Evolutionary conservation across 306 rosid genomes (phyloP), one percentile per base, ranked within the genome.

Genomic region (Adenanthera pavonina): DNA sequence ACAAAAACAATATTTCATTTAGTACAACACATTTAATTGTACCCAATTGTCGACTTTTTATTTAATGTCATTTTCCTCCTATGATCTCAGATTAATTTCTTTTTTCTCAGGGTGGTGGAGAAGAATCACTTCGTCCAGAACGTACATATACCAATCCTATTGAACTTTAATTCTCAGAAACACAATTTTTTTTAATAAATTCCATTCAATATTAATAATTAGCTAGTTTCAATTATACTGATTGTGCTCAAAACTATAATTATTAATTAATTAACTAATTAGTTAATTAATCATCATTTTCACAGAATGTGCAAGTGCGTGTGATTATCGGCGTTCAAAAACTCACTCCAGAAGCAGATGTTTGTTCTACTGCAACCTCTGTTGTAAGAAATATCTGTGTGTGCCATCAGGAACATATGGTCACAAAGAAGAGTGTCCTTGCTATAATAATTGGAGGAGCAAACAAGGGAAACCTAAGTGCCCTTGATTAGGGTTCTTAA

Each of bases 101-200:
- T 0, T 57, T 0, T 19, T 19, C 3, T 12, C 69, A 62, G 43
- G 69, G n/a, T 30, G 44, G 43, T 11, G 69, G 69, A 33, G 69
- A 62, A 34, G 69, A 44, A 62, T 62, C 69, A 62, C 43, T 62
- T 35, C 69, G n/a, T 62, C 69, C 43, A 62, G 69, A 34, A 33
- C n/a, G 69, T 34, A 62, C 4, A 9, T 12, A 5, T 62, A 2
- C 36, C 30, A 30, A 61, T 61, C 17, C 17, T 61, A 12, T 17
- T 30, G 17, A 61, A 30, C 8, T 56, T 53, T 53, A 4, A n/a
- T 17, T 56, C 34, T 56, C 12, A 19, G 6, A 51, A 13, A 0
- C 14, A 51, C 2, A 51, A 47, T 9, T 8, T 47, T 8, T 12
- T 47, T 47, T n/a, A n/a, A 8, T 12, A 46, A 25, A 46, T 46